Evolutionary conservation across 306 rosid species (phyloP), one percentile per base, ranked within the genome.

Genomic region (Casuarina equisetifolia): DNA sequence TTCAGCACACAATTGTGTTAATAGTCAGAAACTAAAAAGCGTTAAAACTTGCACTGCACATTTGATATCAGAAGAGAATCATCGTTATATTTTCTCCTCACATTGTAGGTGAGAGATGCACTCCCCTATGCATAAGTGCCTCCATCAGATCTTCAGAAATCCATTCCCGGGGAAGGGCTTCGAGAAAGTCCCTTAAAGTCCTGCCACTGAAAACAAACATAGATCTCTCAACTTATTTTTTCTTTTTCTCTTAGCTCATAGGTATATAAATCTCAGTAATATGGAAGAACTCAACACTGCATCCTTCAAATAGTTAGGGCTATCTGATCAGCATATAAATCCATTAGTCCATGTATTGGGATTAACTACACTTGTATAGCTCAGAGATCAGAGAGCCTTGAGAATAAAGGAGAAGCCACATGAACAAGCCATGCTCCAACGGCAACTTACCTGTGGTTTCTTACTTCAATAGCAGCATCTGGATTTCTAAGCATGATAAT

Each of bases 141-240:
- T 92, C 99, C 91, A 92, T 88, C 81, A 95, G 82, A 90, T 95
- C 97, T 85, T 95, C 99, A 52, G 94, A 95, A 72, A 95, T 83
- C 97, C 97, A 92, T 82, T 92, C 99, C 76, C 96, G 90, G 43
- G 97, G 97, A 81, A 95, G 94, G 72, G 91, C 88, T 81, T 95
- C 99, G 82, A 95, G 83, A 81, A 92, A 89, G 79, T 95, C 99
- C 42, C 94, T 91, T 67, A 92, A 78, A 17, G 94, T 88, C 90
- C 83, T 95, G 89, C 99, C 99, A 86, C 99, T 95, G 84, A 81
- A 79, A 83, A 73, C 62, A 84, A 78, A 82, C 63, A 82, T 55
- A 79, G 74, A 73, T 74, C 12, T 54, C 50, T 82, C 58, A 74
- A 69, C 25, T 57, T 3, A 3, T 57, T 25, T 20, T 57, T 20